Conservation (phyloP, 1,139 yeast species). For the Yamadazyma sp. region DNA sequence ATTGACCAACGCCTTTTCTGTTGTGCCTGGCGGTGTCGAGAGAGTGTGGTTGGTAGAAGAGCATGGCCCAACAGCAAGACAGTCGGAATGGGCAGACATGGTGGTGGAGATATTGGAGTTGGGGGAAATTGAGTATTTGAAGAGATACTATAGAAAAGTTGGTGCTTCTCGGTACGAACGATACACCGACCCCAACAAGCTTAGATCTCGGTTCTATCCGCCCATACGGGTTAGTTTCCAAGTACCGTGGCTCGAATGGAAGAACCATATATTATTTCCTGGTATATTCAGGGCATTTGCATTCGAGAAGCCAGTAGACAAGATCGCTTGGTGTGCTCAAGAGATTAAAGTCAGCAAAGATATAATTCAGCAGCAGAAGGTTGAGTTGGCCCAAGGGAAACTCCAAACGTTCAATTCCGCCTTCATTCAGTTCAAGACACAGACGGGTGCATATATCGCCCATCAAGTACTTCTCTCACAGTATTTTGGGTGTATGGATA, state of each 20-base stretch:
- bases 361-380: conserved; percentile 24
- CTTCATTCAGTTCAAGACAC: conserved; percentile 53
- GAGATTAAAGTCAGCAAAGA: conserved; percentile 20
- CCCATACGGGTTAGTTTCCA: conserved; percentile 24
- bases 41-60: conserved; percentile 54
- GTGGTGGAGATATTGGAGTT: conserved; percentile 43
- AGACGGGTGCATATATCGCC: conserved; percentile 51
- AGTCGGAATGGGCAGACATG: conserved; percentile 30
- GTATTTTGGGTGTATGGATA: conserved; percentile 41
- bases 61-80: conserved; percentile 30
- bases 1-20: conserved; percentile 26
- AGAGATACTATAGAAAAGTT: conserved; percentile 14
- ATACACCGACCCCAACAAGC: conserved; percentile 1
- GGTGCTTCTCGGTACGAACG: conserved; percentile 7
- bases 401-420: conserved; percentile 37
- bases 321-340: conserved; percentile 30
- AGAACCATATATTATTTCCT: conserved; percentile 17
- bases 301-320: conserved; percentile 21
- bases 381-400: conserved; percentile 17
- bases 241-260: conserved; percentile 5
- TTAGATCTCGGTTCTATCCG: conserved; percentile 30
- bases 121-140: conserved; percentile 21
- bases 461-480: conserved; percentile 53
- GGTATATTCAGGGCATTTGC: conserved; percentile 30
- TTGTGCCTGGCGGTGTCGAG: conserved; percentile 47